Conservation (phyloP, 169 alveolate species). For the Cyclospora cayetanensis region DNA sequence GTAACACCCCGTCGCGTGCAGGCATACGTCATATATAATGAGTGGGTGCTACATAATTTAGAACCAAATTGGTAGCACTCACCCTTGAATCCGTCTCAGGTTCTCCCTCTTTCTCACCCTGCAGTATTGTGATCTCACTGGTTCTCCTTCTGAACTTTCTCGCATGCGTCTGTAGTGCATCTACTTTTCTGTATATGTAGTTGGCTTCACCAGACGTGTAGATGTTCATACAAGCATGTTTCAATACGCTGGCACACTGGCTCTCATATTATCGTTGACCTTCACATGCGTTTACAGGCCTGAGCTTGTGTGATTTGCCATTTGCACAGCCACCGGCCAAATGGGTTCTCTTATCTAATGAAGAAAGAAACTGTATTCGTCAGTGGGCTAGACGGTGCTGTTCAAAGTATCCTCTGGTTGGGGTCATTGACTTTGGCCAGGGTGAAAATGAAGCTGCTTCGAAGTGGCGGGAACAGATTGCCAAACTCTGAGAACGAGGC, state of each 20-base stretch:
- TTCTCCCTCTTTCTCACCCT: not conserved
- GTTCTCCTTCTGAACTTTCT: not conserved
- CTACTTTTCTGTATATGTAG: no score
- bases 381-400: not conserved
- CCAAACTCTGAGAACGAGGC: not conserved
- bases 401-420: not conserved
- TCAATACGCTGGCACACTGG: no score
- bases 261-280: no score
- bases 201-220: no score
- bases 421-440: not conserved
- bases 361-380: not conserved
- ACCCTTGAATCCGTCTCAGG: not conserved
- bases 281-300: no score
- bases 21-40: no score
- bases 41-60: no score
- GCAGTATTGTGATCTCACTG: not conserved
- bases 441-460: not conserved
- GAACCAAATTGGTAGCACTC: no score
- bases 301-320: no score
- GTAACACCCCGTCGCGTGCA: not conserved
- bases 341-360: not conserved
- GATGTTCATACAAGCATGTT: no score
- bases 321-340: not conserved
- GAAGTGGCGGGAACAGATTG: not conserved
- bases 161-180: not conserved